Conservation (phyloP, 768 basidiomycete genomes). For the Fomitopsis serialis region DNA sequence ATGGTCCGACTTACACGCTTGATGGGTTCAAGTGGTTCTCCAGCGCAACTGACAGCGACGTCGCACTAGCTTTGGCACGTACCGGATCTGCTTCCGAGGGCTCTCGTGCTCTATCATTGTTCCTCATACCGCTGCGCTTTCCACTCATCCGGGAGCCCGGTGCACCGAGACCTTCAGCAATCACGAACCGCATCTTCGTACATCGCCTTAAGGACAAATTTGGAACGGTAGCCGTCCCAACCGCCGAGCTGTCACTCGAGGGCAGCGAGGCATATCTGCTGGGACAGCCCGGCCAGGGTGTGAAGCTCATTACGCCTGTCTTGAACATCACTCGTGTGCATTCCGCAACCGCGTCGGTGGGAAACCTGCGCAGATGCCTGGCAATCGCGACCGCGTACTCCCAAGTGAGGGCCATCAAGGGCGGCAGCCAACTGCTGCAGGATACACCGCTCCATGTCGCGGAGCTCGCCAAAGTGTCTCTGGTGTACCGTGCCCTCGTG, state of each 20-base stretch:
- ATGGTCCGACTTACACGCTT: conserved; percentile 51
- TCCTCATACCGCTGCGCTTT: conserved; percentile 58
- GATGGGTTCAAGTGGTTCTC: conserved; percentile 85
- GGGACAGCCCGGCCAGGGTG: conserved; percentile 51
- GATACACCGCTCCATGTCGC: conserved; percentile 61
- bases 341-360: conserved; percentile 49
- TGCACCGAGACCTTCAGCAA: conserved; percentile 37
- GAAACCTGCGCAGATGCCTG: conserved; percentile 56
- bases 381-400: conserved; percentile 64
- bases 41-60: conserved; percentile 71
- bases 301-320: conserved; percentile 63
- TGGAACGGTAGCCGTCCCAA: conserved; percentile 69
- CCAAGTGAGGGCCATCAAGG: conserved; percentile 47
- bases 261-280: conserved; percentile 58
- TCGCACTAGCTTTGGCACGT: conserved; percentile 69
- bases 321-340: conserved; percentile 76
- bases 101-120: conserved; percentile 66
- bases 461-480: conserved; percentile 51
- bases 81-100: conserved; percentile 53
- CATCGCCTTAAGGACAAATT: conserved; percentile 79
- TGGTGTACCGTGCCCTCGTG: conserved; percentile 60
- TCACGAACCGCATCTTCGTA: conserved; percentile 59
- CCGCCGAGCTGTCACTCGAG: conserved; percentile 65
- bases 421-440: conserved; percentile 42
- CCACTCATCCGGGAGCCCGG: conserved; percentile 43